Percentiles rank a stretch among this genome's conserved stretches.
Evolutionary conservation across 805 yeast genomes (phyloP).

Genomic region (Ogataea dorogensis): DNA sequence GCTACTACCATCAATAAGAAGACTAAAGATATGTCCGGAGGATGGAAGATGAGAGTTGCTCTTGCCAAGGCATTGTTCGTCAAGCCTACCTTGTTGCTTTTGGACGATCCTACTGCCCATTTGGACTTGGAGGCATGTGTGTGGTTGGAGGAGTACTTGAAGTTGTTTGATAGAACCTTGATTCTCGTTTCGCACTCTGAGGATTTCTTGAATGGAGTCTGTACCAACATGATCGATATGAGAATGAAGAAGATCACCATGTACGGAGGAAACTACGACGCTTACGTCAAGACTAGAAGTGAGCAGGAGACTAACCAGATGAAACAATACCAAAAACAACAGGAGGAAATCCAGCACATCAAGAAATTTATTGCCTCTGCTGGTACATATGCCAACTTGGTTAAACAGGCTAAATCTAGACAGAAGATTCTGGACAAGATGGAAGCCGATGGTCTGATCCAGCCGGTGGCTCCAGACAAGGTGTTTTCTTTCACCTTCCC

Average conservation of each 20-base stretch:
- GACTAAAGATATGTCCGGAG: conserved; percentile 99
- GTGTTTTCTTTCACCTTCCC: conserved; percentile 94
- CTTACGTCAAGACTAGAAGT: conserved; percentile 89
- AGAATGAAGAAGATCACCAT: conserved; percentile 69
- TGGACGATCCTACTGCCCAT: conserved; percentile 99
- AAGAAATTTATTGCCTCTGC: conserved; percentile 99
- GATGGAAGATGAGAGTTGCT: conserved; percentile 99
- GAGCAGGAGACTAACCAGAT: conserved; percentile 96
- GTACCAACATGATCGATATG: conserved; percentile 98
- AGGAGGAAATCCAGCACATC: conserved; percentile 97
- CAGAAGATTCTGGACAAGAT: conserved; percentile 99
- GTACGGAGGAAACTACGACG: conserved; percentile 98
- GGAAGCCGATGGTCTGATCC: conserved; percentile 98
- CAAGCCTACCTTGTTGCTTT: conserved; percentile 88
- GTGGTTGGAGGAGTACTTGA: conserved; percentile 98
- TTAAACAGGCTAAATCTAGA: conserved; percentile 97
- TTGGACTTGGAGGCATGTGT: conserved; percentile 99
- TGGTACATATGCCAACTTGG: conserved; percentile 99
- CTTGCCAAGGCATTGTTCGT: conserved; percentile 96
- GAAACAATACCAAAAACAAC: conserved; percentile 96
- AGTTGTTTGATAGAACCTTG: conserved; percentile 89
- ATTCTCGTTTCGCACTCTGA: conserved; percentile 96
- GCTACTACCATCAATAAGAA: conserved; percentile 80
- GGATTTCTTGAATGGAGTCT: conserved; percentile 99
- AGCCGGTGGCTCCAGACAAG: conserved; percentile 88